Percentiles rank a stretch among this genome's conserved stretches.
Conservation (phyloP, 768 basidiomycete genomes). For the Amanita brunnescens region DNA sequence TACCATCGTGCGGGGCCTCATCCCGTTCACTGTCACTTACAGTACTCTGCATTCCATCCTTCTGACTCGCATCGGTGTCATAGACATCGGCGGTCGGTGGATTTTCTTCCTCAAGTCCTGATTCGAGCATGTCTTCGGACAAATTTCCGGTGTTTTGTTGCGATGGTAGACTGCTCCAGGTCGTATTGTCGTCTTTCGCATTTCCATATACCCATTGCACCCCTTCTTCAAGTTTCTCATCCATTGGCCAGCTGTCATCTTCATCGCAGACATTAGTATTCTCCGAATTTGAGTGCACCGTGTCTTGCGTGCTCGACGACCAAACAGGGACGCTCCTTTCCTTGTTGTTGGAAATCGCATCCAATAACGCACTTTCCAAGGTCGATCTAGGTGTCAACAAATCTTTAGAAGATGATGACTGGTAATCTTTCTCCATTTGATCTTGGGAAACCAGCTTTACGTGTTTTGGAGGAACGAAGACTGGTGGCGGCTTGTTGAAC, state of each 20-base stretch:
- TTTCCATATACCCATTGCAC: conserved; percentile 57
- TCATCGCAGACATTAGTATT: conserved; percentile 26
- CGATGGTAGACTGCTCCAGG: conserved; percentile 57
- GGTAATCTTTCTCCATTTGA: conserved; percentile 8
- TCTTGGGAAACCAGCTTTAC: conserved; percentile 16
- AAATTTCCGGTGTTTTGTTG: conserved; percentile 33
- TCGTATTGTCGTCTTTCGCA: conserved; percentile 58
- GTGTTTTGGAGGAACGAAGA: conserved; percentile 37
- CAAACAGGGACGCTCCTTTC: conserved; percentile 38
- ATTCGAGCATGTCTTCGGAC: conserved; percentile 10
- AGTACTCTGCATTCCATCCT: conserved; percentile 24
- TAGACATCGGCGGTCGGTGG: conserved; percentile 18
- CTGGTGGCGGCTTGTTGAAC: conserved; percentile 50
- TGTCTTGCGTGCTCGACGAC: conserved; percentile 55
- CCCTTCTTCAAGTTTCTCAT: conserved; percentile 49
- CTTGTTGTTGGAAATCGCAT: conserved; percentile 41
- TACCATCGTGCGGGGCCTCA: conserved; percentile 30
- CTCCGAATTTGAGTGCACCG: conserved; percentile 29
- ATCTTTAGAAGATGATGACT: neutral
- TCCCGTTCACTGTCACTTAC: conserved; percentile 31
- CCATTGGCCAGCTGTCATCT: conserved; percentile 71
- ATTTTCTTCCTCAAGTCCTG: conserved; percentile 12
- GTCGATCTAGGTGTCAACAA: conserved; percentile 42
- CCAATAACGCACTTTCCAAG: conserved; percentile 42
- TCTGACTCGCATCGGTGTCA: conserved; percentile 30